Evolutionary conservation across 2,329 filamentous ascomycete genomes (phyloP).

Genomic region (Calonectria fujianensis): DNA sequence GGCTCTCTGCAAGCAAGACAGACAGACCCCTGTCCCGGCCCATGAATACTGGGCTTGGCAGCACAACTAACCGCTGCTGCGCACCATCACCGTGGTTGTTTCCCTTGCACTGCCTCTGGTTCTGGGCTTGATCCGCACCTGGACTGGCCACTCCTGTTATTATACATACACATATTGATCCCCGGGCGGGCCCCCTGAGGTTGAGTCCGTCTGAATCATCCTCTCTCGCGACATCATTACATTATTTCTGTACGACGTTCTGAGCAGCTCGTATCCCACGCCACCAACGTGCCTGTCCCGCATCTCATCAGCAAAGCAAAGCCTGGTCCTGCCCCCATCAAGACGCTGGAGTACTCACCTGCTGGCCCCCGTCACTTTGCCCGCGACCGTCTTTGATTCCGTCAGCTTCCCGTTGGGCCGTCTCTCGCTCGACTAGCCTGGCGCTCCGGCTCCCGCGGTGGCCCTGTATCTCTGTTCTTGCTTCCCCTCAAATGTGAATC

Average conservation of each 20-base stretch:
- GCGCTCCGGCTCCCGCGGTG: constrained; percentile 22
- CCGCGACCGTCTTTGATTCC: constrained; percentile 41
- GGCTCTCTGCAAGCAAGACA: constrained; percentile 26
- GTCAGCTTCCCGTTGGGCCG: constrained; percentile 33
- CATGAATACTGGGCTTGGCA: constrained; percentile 31
- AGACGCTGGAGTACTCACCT: constrained; percentile 37
- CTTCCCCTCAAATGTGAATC: constrained; percentile 38
- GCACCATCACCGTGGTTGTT: constrained; percentile 29
- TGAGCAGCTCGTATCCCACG: constrained; percentile 39
- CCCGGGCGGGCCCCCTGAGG: constrained; percentile 31
- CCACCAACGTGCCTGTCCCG: constrained; percentile 31
- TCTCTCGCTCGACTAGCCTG: constrained; percentile 10
- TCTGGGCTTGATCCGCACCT: constrained; percentile 34
- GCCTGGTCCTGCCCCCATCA: constrained; percentile 31
- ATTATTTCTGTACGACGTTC: constrained; percentile 29
- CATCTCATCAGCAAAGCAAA: constrained; percentile 38
- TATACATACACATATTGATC: constrained; percentile 43
- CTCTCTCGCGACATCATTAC: constrained; percentile 25
- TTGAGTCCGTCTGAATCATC: constrained; percentile 36
- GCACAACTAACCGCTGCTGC: constrained; percentile 16
- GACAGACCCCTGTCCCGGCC: constrained; percentile 23
- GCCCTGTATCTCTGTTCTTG: constrained; percentile 22
- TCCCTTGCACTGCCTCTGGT: constrained; percentile 38
- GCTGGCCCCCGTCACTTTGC: constrained; percentile 35
- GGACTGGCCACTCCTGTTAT: constrained; percentile 37